Base-by-base conservation (phyloP, 1,284 basidiomycete species). In the Cutaneotrichosporon sp. region DNA sequence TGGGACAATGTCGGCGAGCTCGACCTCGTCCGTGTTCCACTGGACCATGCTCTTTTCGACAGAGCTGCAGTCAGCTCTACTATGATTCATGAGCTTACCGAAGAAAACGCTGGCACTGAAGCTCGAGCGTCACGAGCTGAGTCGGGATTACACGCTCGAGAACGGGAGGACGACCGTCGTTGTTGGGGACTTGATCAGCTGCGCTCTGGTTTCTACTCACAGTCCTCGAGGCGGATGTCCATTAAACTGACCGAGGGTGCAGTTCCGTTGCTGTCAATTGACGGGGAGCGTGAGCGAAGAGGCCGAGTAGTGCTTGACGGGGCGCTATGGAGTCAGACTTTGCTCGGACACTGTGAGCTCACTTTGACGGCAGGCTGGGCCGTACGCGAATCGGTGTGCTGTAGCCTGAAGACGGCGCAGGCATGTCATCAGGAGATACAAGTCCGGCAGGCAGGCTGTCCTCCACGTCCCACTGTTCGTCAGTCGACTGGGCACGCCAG, bases 21-120 rank as follows among this genome's bases (percentile, higher is more conserved):
- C 84, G 41, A 83, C 81, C 18, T 81, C 83, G 7, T 87, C 86
- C 9, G 84, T 84, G 37, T 46, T 44, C 1, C 46, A 30, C 5
- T 36, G 35, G 20, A 57, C 10, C 57, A 66, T 62, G 13, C 34
- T 44, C 13, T 23, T 51, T 52, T 71, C 69, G n/a, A 66, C 42
- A 46, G 46, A 65, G 15, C 66, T 68, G 43, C 2, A 0, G 46
- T 52, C 10, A 54, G 45, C 20, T 14, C 18, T 4, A 9, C 13
- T 7, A 10, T 30, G 8, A 15, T 5, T 15, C 1, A 8, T 5
- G 0, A 9, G 46, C 62, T n/a, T 38, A 69, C 68, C 40, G 63
- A 37, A 70, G 56, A 52, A 72, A 73, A 41, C 65, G 52, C 44
- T 69, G 61, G 42, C 69, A 72, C 46, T 68, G 67, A 13, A 35